These are phyloP conservation scores for Amyloporia xantha DNA, from an alignment of 768 basidiomycete species.

Conservation along the genomic window DNA sequence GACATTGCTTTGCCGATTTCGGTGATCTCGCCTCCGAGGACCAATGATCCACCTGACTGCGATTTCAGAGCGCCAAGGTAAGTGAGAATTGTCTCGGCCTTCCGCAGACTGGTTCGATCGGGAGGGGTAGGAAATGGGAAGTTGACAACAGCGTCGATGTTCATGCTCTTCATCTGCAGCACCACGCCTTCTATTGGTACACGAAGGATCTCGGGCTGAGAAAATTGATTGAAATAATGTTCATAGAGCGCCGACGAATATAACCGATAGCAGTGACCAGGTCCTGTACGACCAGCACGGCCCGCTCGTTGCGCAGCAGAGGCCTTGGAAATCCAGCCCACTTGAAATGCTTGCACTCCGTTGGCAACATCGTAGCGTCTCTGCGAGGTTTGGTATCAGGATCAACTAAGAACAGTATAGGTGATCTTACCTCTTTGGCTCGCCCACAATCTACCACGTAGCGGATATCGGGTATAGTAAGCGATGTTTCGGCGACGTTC, in stretches of 20 bases:
- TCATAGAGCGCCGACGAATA: conserved; percentile 96
- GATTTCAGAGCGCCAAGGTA: conserved; percentile 74
- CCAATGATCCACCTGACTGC: conserved; percentile 10
- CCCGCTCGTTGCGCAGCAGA: conserved; percentile 93
- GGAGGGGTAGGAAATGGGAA: conserved; percentile 99
- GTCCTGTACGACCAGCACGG: conserved; percentile 94
- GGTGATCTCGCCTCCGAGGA: conserved; percentile 63
- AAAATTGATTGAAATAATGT: conserved; percentile 83
- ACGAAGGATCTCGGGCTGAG: conserved; percentile 86
- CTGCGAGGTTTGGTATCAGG: conserved; percentile 38
- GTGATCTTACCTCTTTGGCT: conserved; percentile 72
- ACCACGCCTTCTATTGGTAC: conserved; percentile 97
- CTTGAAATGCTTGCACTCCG: conserved; percentile 87
- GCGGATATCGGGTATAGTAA: conserved; percentile 94
- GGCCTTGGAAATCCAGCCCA: conserved; percentile 93
- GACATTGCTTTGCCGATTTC: conserved; percentile 90
- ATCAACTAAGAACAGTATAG: conserved; percentile 8
- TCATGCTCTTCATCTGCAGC: conserved; percentile 98
- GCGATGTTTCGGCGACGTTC: conserved; percentile 93
- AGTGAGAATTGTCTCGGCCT: conserved; percentile 75
- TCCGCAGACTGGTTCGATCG: conserved; percentile 63
- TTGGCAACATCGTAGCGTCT: conserved; percentile 74
- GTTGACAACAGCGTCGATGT: conserved; percentile 92
- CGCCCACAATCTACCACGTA: conserved; percentile 98
- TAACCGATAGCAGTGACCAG: conserved; percentile 95